Evolutionary conservation across 73 alveolate genomes (phyloP), one percentile per base, ranked within the genome.

Genomic region (Halteria grandinella): DNA sequence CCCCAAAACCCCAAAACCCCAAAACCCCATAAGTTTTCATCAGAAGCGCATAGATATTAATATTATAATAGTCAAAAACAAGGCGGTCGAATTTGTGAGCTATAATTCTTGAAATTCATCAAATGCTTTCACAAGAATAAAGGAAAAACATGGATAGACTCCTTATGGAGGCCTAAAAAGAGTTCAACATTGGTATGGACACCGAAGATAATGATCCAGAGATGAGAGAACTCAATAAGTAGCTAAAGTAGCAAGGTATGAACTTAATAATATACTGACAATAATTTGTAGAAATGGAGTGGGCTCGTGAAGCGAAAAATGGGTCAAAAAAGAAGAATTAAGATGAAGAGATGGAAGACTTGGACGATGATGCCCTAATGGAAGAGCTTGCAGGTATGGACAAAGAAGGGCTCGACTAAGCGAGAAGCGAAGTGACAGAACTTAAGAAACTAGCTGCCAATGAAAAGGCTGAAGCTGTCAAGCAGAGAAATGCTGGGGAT

Each of bases 321-420:
- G 15, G 10, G 2, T 33, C 1, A 15, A 40, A 40, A 17, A 15
- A 47, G 63, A 66, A 2, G 47, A 47, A 45, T 5, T 44, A 45
- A 10, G 58, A 34, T 66, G 80, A 66, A 23, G 58, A 66, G 36
- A n/a, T n/a, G n/a, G n/a, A n/a, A n/a, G n/a, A n/a, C n/a, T n/a
- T 66, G 34, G 58, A 66, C 47, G 80, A 66, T 28, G 80, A 66
- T 47, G 52, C 21, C 25, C 52, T 66, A 5, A 39, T 66, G 54
- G 53, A 21, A 18, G 80, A 66, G 45, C 31, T 66, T n/a, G 80
- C 45, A 2, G 80, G 15, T 23, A 8, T 21, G 52, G 58, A 66
- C 15, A 37, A 47, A 14, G 80, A 66, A 11, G 58, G 47, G 23
- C 11, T 44, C 11, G 24, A 17, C 10, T 20, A 21, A 15, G 59